Conservation (phyloP, 208 protist genomes). For the Trypanosoma mega region DNA sequence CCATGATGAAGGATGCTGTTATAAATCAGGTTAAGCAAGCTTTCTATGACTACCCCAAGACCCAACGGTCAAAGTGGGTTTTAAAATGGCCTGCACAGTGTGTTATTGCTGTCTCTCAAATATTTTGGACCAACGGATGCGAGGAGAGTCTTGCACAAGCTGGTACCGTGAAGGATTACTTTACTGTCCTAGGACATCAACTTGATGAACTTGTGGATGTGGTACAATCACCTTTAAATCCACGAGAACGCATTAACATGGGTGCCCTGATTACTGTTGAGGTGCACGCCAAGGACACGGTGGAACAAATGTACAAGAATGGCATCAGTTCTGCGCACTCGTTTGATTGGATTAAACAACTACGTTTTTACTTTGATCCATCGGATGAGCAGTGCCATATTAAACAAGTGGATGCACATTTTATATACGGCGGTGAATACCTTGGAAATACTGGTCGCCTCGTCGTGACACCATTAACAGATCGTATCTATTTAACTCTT, state of each 20-base stretch:
- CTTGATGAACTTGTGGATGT: slow-evolving; percentile 91
- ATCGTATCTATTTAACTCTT: slow-evolving; percentile 97
- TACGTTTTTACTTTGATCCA: slow-evolving; percentile 96
- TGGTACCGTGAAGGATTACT: slow-evolving; percentile 65
- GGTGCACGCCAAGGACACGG: slow-evolving; percentile 96
- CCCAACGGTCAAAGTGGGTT: slow-evolving; percentile 84
- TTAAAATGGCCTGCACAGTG: slow-evolving; percentile 91
- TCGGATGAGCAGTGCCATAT: slow-evolving; percentile 83
- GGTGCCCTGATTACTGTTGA: slow-evolving; percentile 97
- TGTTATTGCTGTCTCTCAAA: slow-evolving; percentile 91
- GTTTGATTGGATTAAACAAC: slow-evolving; percentile 98
- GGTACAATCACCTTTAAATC: slow-evolving; percentile 87
- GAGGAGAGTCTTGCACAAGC: slow-evolving; percentile 80
- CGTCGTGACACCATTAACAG: slow-evolving; percentile 97
- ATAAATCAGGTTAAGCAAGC: slow-evolving; percentile 72
- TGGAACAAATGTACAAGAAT: slow-evolving; percentile 69
- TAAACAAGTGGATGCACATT: slow-evolving; percentile 93
- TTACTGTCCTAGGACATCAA: slow-evolving; percentile 68
- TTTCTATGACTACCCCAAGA: slow-evolving; percentile 63
- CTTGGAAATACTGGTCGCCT: slow-evolving; percentile 96
- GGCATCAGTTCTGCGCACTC: slow-evolving; percentile 66
- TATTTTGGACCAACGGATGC: slow-evolving; percentile 95
- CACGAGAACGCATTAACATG: slow-evolving; percentile 91
- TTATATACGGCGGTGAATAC: slow-evolving; percentile 97
- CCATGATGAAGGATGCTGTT: slow-evolving; percentile 91